A percentile compares a stretch with the other conserved stretches of the same genome.
Evolutionary conservation across 768 basidiomycete genomes (phyloP).

Genomic region (Hemileccinum rubropunctum): DNA sequence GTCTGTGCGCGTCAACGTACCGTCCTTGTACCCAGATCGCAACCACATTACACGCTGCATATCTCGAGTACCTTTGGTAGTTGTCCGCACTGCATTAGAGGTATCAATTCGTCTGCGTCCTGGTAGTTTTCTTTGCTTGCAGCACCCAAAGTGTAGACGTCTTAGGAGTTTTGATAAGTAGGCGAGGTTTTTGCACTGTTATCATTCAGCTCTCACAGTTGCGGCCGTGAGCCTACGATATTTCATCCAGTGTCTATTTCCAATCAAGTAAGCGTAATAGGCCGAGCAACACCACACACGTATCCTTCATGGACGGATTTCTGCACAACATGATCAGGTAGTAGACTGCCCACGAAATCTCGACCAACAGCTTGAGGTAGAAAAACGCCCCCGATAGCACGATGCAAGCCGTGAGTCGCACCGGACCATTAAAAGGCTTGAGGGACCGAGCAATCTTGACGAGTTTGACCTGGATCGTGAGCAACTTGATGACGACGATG

Average conservation of each 20-base stretch:
- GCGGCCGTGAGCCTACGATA: too few species aligned
- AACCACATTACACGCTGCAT: too few species aligned
- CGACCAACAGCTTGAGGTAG: slow-evolving; percentile 26
- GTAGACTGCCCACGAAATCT: slow-evolving; percentile 27
- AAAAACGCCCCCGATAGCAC: slow-evolving; percentile 25
- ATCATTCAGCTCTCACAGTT: too few species aligned
- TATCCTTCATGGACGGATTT: slow-evolving; percentile 27
- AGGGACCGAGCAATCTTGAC: slow-evolving; percentile 28
- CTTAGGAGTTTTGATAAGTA: too few species aligned
- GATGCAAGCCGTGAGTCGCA: slow-evolving; percentile 24
- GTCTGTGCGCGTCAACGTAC: neutral
- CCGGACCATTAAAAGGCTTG: slow-evolving; percentile 22
- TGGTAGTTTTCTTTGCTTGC: neutral
- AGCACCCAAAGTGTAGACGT: too few species aligned
- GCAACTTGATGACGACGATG: slow-evolving; percentile 29
- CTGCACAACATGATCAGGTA: slow-evolving; percentile 27
- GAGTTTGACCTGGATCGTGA: slow-evolving; percentile 29
- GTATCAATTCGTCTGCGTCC: neutral
- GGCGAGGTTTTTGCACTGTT: too few species aligned
- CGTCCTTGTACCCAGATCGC: too few species aligned
- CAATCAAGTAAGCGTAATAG: slow-evolving; percentile 29
- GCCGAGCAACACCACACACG: slow-evolving; percentile 17
- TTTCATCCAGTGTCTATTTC: slow-evolving; percentile 18
- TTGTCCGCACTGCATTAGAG: neutral
- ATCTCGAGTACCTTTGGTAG: neutral